A percentile compares a stretch with the other conserved stretches of the same genome.
phyloP scores from a whole-genome alignment of 2,329 filamentous ascomycete species.

The Capronia epimyces region DNA sequence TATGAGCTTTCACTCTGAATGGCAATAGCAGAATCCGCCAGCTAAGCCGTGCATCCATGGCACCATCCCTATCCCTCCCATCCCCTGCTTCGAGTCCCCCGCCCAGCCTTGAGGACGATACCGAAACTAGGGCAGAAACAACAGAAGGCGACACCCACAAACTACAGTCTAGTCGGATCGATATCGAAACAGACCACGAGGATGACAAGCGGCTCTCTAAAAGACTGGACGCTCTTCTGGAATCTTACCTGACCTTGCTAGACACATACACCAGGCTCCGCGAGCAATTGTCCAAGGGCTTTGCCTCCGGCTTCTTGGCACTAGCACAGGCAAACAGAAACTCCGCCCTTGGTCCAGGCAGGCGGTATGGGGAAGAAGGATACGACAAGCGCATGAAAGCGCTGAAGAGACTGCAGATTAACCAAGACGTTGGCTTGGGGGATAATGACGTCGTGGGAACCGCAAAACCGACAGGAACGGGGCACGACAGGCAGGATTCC shows the following conservation, averaged over 20 bases:
- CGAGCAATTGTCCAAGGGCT: conserved; percentile 21
- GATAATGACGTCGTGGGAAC: background rate
- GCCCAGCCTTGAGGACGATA: background rate
- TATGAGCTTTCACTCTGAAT: conserved; percentile 4
- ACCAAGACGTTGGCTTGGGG: conserved; percentile 21
- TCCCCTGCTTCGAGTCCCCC: conserved; percentile 9
- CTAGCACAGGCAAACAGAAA: conserved; percentile 47
- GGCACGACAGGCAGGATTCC: no score
- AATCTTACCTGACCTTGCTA: conserved; percentile 26
- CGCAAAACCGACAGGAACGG: no score
- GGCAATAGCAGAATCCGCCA: background rate
- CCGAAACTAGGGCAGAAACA: background rate
- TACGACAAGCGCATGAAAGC: conserved; percentile 50
- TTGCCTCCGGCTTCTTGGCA: conserved; percentile 41
- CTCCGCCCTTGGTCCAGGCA: conserved; percentile 35
- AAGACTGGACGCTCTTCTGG: conserved; percentile 24
- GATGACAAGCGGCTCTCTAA: conserved; percentile 6
- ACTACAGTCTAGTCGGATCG: no score
- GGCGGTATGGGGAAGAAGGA: conserved; percentile 45
- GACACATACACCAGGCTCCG: conserved; percentile 30
- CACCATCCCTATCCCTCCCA: conserved; percentile 14
- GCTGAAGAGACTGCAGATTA: conserved; percentile 31
- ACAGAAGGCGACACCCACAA: background rate
- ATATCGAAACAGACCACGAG: background rate
- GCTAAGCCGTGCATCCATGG: background rate